phyloP scores from a whole-genome alignment of 73 alveolate genomes.

The Symbiodinium natans region DNA sequence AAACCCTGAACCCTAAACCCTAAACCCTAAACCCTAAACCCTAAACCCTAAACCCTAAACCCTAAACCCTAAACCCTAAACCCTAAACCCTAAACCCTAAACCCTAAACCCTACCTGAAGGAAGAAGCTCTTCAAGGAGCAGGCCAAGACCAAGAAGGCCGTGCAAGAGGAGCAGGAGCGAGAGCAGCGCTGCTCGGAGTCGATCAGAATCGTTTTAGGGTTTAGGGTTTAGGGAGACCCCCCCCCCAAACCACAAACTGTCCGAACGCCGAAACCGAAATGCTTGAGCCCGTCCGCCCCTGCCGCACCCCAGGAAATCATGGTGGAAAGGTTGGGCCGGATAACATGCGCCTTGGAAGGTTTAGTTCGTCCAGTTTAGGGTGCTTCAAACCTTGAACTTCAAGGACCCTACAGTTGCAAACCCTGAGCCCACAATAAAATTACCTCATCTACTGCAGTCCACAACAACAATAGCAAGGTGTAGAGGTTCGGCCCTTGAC shows the following conservation, averaged over 20 bases:
- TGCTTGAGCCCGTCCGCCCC: neutral
- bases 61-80: no score
- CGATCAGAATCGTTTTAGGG: neutral
- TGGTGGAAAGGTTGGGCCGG: conserved; percentile 13
- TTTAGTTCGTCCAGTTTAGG: neutral
- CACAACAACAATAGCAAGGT: no score
- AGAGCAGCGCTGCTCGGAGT: conserved; percentile 23
- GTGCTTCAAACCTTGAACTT: neutral
- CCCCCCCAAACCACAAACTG: no score
- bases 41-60: neutral
- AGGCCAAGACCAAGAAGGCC: conserved; percentile 91
- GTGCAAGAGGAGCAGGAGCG: conserved; percentile 71
- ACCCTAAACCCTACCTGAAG: neutral
- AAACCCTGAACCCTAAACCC: no score
- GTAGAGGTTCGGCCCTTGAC: no score
- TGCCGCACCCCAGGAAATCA: neutral
- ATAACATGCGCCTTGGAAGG: conserved; percentile 32
- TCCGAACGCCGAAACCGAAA: neutral
- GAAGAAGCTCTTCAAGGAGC: conserved; percentile 94
- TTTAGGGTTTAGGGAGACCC: neutral
- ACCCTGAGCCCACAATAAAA: no score
- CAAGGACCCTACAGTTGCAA: no score
- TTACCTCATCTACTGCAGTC: no score
- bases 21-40: neutral
- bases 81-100: neutral